These are phyloP conservation scores for Camellia granthamiana DNA, from an alignment of 148 eudicot species.

Conservation along the genomic window DNA sequence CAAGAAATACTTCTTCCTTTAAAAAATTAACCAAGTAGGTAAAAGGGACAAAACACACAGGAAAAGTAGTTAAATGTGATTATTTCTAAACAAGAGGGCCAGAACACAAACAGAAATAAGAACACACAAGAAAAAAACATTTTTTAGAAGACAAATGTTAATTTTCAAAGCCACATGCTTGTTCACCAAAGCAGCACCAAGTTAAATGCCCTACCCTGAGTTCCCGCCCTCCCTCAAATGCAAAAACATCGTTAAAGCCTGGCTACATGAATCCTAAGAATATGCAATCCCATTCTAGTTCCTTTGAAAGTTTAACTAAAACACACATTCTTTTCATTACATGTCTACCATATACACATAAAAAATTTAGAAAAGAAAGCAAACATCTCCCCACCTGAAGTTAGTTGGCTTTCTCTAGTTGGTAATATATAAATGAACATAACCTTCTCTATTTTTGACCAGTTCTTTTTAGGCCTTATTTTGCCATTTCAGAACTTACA, in stretches of 20 bases:
- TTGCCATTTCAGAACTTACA: no score
- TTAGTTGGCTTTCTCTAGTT: no score
- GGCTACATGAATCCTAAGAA: background rate
- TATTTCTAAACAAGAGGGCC: background rate
- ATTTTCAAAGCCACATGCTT: background rate
- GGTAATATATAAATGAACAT: no score
- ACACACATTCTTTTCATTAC: no score
- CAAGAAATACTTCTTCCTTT: constrained; percentile 6
- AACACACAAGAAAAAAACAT: background rate
- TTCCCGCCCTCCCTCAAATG: background rate
- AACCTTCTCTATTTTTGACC: no score
- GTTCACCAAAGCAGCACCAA: background rate
- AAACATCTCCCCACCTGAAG: no score
- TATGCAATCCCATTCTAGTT: background rate
- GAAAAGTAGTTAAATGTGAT: background rate
- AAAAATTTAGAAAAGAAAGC: no score
- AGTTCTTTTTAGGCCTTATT: no score
- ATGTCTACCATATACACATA: no score
- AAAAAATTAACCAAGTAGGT: background rate
- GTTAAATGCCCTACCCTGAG: background rate
- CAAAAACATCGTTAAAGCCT: background rate
- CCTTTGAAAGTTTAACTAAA: no score
- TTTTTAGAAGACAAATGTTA: no score
- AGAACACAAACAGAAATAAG: constrained; percentile 4
- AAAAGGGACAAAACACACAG: background rate